Base-by-base conservation (phyloP, 1,139 yeast genomes). In the Yamadazyma dushanensis region DNA sequence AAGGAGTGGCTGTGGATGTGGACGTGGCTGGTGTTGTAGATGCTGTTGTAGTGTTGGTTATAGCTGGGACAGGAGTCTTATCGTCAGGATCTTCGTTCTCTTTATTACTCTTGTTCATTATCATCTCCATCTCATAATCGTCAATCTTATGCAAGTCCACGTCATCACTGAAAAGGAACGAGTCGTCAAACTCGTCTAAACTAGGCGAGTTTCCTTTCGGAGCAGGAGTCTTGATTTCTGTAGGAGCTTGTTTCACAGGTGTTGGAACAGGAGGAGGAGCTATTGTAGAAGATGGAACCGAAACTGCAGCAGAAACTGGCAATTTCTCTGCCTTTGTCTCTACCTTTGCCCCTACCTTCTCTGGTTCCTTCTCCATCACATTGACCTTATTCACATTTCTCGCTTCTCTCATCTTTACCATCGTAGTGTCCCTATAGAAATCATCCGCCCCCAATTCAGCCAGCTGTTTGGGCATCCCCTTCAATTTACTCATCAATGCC, bases 161-260 rank as follows among this genome's bases (percentile, higher is more conserved):
- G 39, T 82, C 89, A 51, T 83, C 90, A 49, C 87, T 80, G 48
- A 81, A 80, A 38, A 74, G 62, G 44, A 81, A 73, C 2, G 87
- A 80, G 45, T 80, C 89, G 37, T 82, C 88, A 41, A 78, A 65
- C 38, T 73, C 70, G 33, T 44, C 47, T 11, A 38, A 41, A 11
- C 36, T 35, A 13, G 37, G 36, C 41, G 50, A 30, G 41, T 39
- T 36, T 34, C 31, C 39, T 16, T 43, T 47, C 15, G 45, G 36
- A 4, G 27, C 31, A 3, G 36, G 36, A 16, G 36, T 33, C 16
- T 21, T 28, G 16, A 22, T 21, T 13, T 15, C 21, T 16, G 16
- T 9, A 10, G 17, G 23, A 13, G 29, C 16, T 16, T 17, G 28
- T 26, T 22, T 26, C 11, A 8, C 15, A 4, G 29, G 20, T 8